Percentiles rank a stretch among this genome's conserved stretches.
These are phyloP conservation scores for Raffaelea arxii DNA, from an alignment of 2,329 filamentous ascomycete genomes.

Conservation along the genomic window DNA sequence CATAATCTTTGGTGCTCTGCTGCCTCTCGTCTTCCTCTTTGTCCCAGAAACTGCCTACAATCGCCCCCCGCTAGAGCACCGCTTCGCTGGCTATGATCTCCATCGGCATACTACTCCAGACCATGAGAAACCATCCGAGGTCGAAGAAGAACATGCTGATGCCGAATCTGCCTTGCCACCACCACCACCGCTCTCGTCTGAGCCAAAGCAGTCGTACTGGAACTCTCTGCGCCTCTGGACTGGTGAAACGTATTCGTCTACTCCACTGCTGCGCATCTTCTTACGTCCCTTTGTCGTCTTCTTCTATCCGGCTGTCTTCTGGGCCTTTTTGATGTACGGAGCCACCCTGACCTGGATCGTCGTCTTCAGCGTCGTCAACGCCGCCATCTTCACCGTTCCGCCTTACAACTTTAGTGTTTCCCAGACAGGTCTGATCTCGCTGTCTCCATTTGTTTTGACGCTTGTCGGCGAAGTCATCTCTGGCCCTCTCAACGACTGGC, in stretches of 20 bases:
- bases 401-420: slow-evolving; percentile 42
- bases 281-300: slow-evolving; percentile 36
- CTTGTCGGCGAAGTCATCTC: slow-evolving; percentile 34
- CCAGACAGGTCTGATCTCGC: slow-evolving; percentile 38
- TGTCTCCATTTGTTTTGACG: slow-evolving; percentile 38
- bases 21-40: slow-evolving; percentile 34
- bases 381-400: slow-evolving; percentile 36
- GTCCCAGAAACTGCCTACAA: slow-evolving; percentile 40
- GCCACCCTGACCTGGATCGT: slow-evolving; percentile 21
- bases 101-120: slow-evolving; percentile 1
- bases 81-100: slow-evolving; percentile 5
- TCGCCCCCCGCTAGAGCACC: slow-evolving; percentile 5
- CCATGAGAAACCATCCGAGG: slow-evolving; percentile 7
- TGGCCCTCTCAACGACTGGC: slow-evolving; percentile 35
- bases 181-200: slow-evolving; percentile 7
- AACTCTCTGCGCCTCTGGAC: slow-evolving; percentile 24
- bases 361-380: slow-evolving; percentile 37
- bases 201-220: slow-evolving; percentile 22
- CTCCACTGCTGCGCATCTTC: slow-evolving; percentile 29
- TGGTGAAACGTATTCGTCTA: slow-evolving; percentile 23
- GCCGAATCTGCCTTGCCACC: background rate
- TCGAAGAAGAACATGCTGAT: background rate
- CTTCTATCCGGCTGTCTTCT: slow-evolving; percentile 39
- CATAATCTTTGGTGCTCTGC: slow-evolving; percentile 32
- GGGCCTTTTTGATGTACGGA: slow-evolving; percentile 39